These are phyloP conservation scores for Podaxis rugospora DNA, from an alignment of 768 basidiomycete species.

Conservation along the genomic window DNA sequence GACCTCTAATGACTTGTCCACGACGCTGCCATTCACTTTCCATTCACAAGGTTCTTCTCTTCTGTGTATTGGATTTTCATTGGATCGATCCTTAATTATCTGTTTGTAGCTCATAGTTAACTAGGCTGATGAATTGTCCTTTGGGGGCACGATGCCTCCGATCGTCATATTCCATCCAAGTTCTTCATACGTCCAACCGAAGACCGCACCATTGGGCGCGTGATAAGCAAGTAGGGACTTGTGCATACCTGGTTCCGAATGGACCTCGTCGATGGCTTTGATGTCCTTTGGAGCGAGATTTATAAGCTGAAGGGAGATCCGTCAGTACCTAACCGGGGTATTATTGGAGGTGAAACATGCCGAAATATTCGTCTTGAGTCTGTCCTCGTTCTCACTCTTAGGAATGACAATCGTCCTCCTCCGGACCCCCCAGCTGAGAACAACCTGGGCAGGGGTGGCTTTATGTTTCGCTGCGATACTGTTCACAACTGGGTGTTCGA, in stretches of 20 bases:
- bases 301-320: constrained; percentile 25
- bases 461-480: constrained; percentile 29
- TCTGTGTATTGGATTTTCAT: constrained; percentile 2
- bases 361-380: constrained; percentile 45
- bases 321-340: neutral
- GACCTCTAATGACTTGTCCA: neutral
- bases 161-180: constrained; percentile 36
- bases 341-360: constrained; percentile 17
- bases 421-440: constrained; percentile 63
- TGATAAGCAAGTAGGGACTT: constrained; percentile 25
- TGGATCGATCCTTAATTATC: neutral
- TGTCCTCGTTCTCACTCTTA: constrained; percentile 46
- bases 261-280: constrained; percentile 33
- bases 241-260: constrained; percentile 37
- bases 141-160: constrained; percentile 25
- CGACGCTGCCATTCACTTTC: neutral
- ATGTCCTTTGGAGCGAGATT: constrained; percentile 33
- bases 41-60: neutral
- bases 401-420: constrained; percentile 59
- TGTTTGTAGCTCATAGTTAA: neutral
- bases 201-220: constrained; percentile 24
- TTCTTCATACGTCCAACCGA: constrained; percentile 42
- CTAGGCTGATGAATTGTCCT: neutral
- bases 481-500: constrained; percentile 28
- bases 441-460: constrained; percentile 43